phyloP scores from a whole-genome alignment of 768 basidiomycete species.

The Suillus ampliporus region DNA sequence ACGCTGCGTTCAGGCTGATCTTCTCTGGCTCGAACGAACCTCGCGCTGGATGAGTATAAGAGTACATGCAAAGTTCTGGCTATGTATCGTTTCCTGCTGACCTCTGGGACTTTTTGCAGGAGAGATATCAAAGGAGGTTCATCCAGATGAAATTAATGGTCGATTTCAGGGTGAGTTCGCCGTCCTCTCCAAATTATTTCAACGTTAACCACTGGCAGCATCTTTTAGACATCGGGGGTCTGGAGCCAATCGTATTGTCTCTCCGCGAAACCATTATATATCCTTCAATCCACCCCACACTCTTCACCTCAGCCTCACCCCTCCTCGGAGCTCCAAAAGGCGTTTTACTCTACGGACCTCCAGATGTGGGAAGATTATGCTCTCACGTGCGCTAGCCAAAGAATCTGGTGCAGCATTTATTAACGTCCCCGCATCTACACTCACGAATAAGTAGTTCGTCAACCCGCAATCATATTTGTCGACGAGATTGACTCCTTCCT shows the following conservation, averaged over 20 bases:
- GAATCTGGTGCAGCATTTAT: slow-evolving; percentile 98
- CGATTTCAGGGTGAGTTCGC: slow-evolving; percentile 68
- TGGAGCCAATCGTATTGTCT: slow-evolving; percentile 88
- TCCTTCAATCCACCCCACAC: slow-evolving; percentile 88
- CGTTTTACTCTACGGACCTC: slow-evolving; percentile 93
- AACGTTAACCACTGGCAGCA: neutral
- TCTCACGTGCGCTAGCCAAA: slow-evolving; percentile 97
- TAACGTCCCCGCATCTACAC: slow-evolving; percentile 76
- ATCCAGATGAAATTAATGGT: slow-evolving; percentile 85
- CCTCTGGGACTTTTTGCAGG: slow-evolving; percentile 44
- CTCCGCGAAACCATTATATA: slow-evolving; percentile 96
- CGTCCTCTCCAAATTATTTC: neutral
- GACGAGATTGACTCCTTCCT: slow-evolving; percentile 98
- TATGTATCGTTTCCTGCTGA: neutral
- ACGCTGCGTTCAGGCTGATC: slow-evolving; percentile 45
- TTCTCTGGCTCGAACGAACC: slow-evolving; percentile 58
- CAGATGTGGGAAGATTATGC: slow-evolving; percentile 98
- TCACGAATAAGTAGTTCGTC: slow-evolving; percentile 86
- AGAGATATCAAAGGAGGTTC: slow-evolving; percentile 89
- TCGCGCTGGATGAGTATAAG: slow-evolving; percentile 92
- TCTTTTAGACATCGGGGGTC: slow-evolving; percentile 82
- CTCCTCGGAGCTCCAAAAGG: slow-evolving; percentile 94
- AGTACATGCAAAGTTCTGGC: slow-evolving; percentile 48
- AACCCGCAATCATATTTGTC: slow-evolving; percentile 97
- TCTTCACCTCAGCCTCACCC: slow-evolving; percentile 82